Conservation (phyloP, 345 rosid genomes). For the Populus ilicifolia region DNA sequence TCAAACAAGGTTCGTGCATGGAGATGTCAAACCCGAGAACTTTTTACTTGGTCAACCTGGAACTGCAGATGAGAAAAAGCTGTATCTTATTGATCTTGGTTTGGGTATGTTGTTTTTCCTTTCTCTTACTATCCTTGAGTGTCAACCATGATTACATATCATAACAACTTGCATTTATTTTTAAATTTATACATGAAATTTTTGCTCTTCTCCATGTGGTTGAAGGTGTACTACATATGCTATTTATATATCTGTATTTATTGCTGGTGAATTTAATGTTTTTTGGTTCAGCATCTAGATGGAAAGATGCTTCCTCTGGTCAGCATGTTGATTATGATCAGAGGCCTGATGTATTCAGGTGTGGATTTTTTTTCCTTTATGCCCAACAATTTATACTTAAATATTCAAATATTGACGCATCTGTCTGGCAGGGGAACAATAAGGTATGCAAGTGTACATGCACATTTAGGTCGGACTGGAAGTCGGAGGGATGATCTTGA, state of each 20-base stretch:
- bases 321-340: slow-evolving; percentile 36
- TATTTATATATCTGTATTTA: background rate
- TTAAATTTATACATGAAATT: background rate
- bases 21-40: slow-evolving; percentile 35
- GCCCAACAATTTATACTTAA: background rate
- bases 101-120: slow-evolving; percentile 21
- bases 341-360: slow-evolving; percentile 33
- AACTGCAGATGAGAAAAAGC: slow-evolving; percentile 30
- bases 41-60: slow-evolving; percentile 35
- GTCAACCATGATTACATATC: background rate
- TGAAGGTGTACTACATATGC: background rate
- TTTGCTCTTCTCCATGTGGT: background rate
- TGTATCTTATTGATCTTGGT: slow-evolving; percentile 33
- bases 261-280: background rate
- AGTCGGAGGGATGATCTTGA: slow-evolving; percentile 37
- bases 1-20: slow-evolving; percentile 28
- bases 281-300: slow-evolving; percentile 27
- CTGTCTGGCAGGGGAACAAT: slow-evolving; percentile 26
- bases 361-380: background rate
- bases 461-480: slow-evolving; percentile 33
- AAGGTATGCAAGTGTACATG: slow-evolving; percentile 35
- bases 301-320: slow-evolving; percentile 31
- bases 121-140: background rate
- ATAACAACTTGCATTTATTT: background rate
- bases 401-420: background rate